phyloP scores from a whole-genome alignment of 139 green algal species.

The Spirogloea muscicola region DNA sequence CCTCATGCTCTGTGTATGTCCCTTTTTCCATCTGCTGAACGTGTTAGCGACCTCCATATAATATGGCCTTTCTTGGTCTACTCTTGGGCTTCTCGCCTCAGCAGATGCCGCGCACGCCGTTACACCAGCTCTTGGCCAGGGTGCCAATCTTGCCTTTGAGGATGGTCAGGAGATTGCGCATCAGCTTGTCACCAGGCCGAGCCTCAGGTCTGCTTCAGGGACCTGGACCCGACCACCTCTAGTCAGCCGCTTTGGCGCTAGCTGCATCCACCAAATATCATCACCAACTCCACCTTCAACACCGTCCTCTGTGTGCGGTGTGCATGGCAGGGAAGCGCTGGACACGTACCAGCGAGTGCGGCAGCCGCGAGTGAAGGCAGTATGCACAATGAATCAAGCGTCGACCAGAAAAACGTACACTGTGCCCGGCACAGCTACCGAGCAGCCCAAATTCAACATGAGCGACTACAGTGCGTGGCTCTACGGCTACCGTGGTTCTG shows the following conservation, averaged over 20 bases:
- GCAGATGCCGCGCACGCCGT: conserved; percentile 23
- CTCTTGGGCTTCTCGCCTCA: not conserved
- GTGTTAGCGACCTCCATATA: not conserved
- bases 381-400: not conserved
- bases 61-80: not conserved
- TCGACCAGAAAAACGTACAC: conserved; percentile 4
- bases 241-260: not conserved
- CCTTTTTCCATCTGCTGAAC: too few relatives aligned
- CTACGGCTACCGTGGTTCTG: too few relatives aligned
- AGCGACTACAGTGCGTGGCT: too few relatives aligned
- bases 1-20: too few relatives aligned
- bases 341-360: conserved; percentile 4
- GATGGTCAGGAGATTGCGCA: conserved; percentile 12
- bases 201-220: too few relatives aligned
- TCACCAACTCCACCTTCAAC: not conserved
- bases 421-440: too few relatives aligned
- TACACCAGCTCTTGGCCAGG: not conserved
- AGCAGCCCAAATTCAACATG: too few relatives aligned
- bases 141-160: conserved; percentile 6
- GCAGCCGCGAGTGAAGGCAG: conserved; percentile 2
- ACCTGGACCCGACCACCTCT: too few relatives aligned
- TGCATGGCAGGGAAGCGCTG: not conserved
- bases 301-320: not conserved
- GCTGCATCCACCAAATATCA: not conserved
- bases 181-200: too few relatives aligned